Evolutionary conservation across 495 filamentous ascomycete species (phyloP).

Genomic region (Ramalina peruviana): DNA sequence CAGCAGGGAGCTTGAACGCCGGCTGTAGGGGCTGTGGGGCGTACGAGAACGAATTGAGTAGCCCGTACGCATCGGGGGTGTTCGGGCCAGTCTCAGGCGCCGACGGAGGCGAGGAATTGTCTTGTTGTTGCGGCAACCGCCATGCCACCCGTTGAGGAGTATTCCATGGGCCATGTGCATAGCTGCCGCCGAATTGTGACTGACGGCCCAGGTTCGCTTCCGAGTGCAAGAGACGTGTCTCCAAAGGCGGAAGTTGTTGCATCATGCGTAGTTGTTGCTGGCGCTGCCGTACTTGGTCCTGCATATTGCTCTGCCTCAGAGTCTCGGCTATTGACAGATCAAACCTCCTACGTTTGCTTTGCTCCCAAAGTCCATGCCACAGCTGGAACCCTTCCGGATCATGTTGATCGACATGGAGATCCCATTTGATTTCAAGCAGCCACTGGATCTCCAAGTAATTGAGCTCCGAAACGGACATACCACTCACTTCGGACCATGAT

Average conservation of each 20-base stretch:
- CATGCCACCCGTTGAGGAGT: slow-evolving; percentile 36
- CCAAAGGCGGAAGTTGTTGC: slow-evolving; percentile 1
- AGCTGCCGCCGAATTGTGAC: slow-evolving; percentile 25
- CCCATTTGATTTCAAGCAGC: slow-evolving; percentile 73
- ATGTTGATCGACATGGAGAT: slow-evolving; percentile 76
- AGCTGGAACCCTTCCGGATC: slow-evolving; percentile 68
- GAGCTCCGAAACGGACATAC: slow-evolving; percentile 73
- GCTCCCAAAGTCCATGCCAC: slow-evolving; percentile 76
- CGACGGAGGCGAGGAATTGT: slow-evolving; percentile 54
- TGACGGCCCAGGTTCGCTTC: background rate
- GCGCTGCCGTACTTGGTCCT: slow-evolving; percentile 22
- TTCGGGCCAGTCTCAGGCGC: slow-evolving; percentile 53
- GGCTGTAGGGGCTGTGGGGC: slow-evolving; percentile 34
- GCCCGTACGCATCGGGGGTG: slow-evolving; percentile 43
- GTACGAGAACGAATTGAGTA: slow-evolving; percentile 41
- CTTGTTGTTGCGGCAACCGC: slow-evolving; percentile 35
- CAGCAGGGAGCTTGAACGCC: slow-evolving; percentile 26
- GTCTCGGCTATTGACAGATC: slow-evolving; percentile 36
- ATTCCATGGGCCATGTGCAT: slow-evolving; percentile 21
- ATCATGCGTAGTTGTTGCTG: slow-evolving; percentile 1
- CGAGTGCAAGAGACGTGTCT: slow-evolving; percentile 13
- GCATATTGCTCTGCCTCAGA: slow-evolving; percentile 46
- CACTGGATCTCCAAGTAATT: slow-evolving; percentile 88
- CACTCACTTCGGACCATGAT: slow-evolving; percentile 96
- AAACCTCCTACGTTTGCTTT: slow-evolving; percentile 50